These are phyloP conservation scores for Pythium aquatile DNA, from an alignment of 352 stramenopile species.

Conservation along the genomic window DNA sequence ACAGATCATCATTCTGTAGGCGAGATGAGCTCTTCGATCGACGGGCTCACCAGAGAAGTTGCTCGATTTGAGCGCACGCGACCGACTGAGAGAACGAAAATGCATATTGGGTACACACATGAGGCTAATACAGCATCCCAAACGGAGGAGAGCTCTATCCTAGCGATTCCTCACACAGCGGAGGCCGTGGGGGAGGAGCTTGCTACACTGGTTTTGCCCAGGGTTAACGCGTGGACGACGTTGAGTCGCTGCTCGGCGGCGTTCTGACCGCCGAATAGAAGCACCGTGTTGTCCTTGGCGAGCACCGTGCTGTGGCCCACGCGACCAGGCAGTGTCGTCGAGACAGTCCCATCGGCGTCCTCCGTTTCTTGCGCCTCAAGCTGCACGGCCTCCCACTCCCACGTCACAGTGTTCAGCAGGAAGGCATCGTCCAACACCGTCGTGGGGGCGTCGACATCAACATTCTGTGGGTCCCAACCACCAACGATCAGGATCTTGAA, in stretches of 20 bases:
- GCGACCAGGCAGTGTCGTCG: slow-evolving; percentile 36
- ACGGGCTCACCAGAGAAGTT: too few species aligned
- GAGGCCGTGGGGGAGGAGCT: neutral
- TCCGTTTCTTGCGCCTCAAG: slow-evolving; percentile 28
- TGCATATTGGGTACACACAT: neutral
- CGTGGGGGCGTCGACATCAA: slow-evolving; percentile 29
- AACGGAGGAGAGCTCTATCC: neutral
- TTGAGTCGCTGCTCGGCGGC: slow-evolving; percentile 73
- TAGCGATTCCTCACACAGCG: neutral
- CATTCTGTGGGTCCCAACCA: slow-evolving; percentile 91
- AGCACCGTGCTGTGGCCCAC: slow-evolving; percentile 87
- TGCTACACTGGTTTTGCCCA: slow-evolving; percentile 25
- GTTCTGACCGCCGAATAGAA: slow-evolving; percentile 89
- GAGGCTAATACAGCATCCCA: neutral
- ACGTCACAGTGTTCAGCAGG: slow-evolving; percentile 88
- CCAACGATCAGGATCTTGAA: slow-evolving; percentile 90
- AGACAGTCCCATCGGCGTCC: neutral
- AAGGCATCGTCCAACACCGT: slow-evolving; percentile 90
- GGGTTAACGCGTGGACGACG: slow-evolving; percentile 67
- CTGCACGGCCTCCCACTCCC: slow-evolving; percentile 83
- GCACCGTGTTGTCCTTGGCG: slow-evolving; percentile 58
- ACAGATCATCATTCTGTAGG: too few species aligned
- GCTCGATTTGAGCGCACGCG: too few species aligned
- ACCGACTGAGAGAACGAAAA: too few species aligned
- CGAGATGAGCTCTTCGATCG: too few species aligned